Base-by-base conservation (phyloP, 2,329 filamentous ascomycete genomes). In the Fusarium kyushuense region DNA sequence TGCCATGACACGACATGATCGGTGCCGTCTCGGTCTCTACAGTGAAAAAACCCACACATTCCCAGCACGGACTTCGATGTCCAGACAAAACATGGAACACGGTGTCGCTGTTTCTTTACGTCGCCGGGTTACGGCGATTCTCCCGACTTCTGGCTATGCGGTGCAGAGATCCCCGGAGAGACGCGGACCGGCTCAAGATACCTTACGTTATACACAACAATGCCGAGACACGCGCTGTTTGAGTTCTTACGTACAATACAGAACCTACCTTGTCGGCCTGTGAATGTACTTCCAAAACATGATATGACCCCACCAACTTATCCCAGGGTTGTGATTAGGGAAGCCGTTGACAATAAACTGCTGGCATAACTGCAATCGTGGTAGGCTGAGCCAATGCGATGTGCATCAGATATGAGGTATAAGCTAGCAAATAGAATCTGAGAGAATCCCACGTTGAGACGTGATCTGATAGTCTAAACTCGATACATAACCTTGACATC, bases 131-230 rank as follows among this genome's bases (percentile, higher is more conserved):
- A 58, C 61, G 57, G 66, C 30, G 35, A 53, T 54, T 3, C 12
- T 14, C 60, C 65, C 67, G 67, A 40, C 54, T 68, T 70, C 63
- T 68, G 67, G 67, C 67, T 63, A 70, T 65, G 48, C 63, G 63
- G 57, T 61, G 67, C 23, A 49, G 21, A 49, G 6, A 42, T 49
- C 29, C 14, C 51, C 67, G 67, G 67, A 61, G 27, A 70, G 67
- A 70, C 45, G 30, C 67, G 67, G 67, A 38, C 57, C 49, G 40
- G 53, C 8, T 30, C 25, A 30, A 45, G 42, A 25, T 40, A 1
- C 47, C 33, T 51, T 51, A 40, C 23, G 47, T 51, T 51, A 40
- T 51, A 35, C 40, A 35, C 42, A 38, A 48, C 43, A 58, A 40
- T 48, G 45, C 32, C 46, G 65, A 67, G 57, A 45, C 41, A 35